Evolutionary conservation across 1,139 yeast genomes (phyloP), one percentile per base, ranked within the genome.

Genomic region (Scheffersomyces lignicola): DNA sequence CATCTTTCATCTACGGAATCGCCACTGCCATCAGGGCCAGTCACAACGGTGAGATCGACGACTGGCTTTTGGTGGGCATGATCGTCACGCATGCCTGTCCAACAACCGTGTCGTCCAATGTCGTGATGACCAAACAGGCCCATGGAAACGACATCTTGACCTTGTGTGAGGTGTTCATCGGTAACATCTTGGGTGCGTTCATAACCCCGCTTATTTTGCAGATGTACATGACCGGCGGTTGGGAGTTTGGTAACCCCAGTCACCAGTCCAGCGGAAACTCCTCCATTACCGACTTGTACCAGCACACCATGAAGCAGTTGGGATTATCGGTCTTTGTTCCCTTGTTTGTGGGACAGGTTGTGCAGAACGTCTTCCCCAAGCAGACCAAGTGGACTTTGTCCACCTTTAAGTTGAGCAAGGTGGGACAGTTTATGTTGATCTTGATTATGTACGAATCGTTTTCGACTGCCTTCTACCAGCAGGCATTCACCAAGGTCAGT

Each of bases 71-170:
- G 29, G 85, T 77, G 38, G 96, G 97, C 1, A 60, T 88, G 45
- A 76, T 89, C 24, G 83, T 87, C 31, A 84, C 95, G 2, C 86
- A 86, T 31, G 76, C 92, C 4, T 86, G 95, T 56, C 96, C 96
- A 25, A 89, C 96, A 10, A 88, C 96, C 0, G 95, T 88, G 13
- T 80, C 92, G 0, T 88, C 90, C 4, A 88, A 88, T 55, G 96
- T 88, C 32, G 90, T 88, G 18, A 87, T 88, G 96, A 88, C 97
- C n/a, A 75, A 76, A 36, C 73, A 71, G 38, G 90, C 95, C 0
- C 80, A 82, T 47, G 96, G 96, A 5, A 86, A 87, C 56, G 90
- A 80, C 43, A 64, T 85, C 17, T 63, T 88, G 37, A 83, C 95
- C 15, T 65, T 87, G 10, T 83, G 94, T 57, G 95, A 87, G 54